phyloP scores from a whole-genome alignment of 345 rosid species.

The Murraya paniculata region DNA sequence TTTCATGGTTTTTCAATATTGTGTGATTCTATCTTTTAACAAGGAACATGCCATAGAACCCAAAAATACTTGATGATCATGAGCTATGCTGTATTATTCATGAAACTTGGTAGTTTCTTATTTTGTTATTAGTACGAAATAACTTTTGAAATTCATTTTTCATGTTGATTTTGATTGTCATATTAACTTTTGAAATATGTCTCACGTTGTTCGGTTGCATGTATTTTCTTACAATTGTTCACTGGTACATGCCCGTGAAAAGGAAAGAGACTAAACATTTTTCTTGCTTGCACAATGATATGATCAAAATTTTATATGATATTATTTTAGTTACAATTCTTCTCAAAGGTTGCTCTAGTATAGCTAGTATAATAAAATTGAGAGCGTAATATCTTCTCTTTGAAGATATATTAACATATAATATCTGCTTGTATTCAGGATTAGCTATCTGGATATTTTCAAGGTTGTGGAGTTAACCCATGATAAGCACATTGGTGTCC shows the following conservation, averaged over 20 bases:
- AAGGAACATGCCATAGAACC: background rate
- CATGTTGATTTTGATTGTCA: background rate
- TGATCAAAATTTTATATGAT: background rate
- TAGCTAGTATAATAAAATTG: background rate
- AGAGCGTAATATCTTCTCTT: background rate
- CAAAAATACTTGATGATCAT: background rate
- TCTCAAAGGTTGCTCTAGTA: background rate
- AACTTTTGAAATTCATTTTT: background rate
- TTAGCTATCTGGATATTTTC: conserved; percentile 84
- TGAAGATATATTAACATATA: background rate
- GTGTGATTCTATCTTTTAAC: background rate
- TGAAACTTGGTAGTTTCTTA: background rate
- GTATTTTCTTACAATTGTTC: too few species aligned
- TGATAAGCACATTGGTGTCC: conserved; percentile 61
- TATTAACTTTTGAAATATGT: background rate
- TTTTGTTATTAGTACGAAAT: background rate
- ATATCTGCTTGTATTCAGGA: conserved; percentile 46
- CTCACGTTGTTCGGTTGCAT: background rate
- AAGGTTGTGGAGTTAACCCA: conserved; percentile 90
- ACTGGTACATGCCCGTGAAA: background rate
- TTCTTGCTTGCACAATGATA: background rate
- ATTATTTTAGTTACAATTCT: background rate
- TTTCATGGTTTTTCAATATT: background rate
- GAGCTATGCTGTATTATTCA: background rate
- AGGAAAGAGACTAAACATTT: background rate